phyloP scores from a whole-genome alignment of 1,284 basidiomycete genomes.

The Pisolithus thermaeus region DNA sequence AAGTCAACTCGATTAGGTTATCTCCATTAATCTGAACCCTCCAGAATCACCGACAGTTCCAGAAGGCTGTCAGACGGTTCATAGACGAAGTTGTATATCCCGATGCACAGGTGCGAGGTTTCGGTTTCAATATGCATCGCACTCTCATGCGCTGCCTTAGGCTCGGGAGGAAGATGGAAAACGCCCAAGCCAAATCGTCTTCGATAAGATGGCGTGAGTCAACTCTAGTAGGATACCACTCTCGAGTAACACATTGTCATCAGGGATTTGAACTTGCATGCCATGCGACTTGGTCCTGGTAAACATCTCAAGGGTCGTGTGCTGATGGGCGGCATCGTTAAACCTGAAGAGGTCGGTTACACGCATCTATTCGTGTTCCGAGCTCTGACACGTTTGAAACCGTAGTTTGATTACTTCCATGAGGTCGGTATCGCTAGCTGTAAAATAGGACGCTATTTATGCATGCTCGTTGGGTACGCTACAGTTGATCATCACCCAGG shows the following conservation, averaged over 20 bases:
- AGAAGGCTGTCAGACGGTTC: conserved; percentile 39
- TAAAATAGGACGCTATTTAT: background rate
- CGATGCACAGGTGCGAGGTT: conserved; percentile 36
- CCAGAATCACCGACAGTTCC: conserved; percentile 41
- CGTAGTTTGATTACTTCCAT: conserved; percentile 76
- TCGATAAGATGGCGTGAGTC: conserved; percentile 67
- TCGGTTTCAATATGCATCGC: background rate
- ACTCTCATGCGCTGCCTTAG: conserved; percentile 24
- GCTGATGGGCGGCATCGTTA: conserved; percentile 78
- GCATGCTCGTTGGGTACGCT: conserved; percentile 5
- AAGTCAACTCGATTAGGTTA: background rate
- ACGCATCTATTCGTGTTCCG: background rate
- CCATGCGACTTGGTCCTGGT: conserved; percentile 88
- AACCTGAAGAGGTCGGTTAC: conserved; percentile 72
- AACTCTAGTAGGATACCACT: background rate
- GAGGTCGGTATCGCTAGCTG: conserved; percentile 41
- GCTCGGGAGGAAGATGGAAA: conserved; percentile 75
- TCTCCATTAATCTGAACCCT: conserved; percentile 1
- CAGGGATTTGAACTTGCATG: conserved; percentile 69
- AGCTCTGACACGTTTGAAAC: background rate
- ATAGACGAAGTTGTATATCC: conserved; percentile 41
- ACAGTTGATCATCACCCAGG: conserved; percentile 83
- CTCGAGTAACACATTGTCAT: background rate
- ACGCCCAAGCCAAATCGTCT: conserved; percentile 55
- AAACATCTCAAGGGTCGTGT: conserved; percentile 79